Percentiles rank a stretch among this genome's conserved stretches.
phyloP scores from a whole-genome alignment of 345 rosid species.

The Clarkia xantiana region DNA sequence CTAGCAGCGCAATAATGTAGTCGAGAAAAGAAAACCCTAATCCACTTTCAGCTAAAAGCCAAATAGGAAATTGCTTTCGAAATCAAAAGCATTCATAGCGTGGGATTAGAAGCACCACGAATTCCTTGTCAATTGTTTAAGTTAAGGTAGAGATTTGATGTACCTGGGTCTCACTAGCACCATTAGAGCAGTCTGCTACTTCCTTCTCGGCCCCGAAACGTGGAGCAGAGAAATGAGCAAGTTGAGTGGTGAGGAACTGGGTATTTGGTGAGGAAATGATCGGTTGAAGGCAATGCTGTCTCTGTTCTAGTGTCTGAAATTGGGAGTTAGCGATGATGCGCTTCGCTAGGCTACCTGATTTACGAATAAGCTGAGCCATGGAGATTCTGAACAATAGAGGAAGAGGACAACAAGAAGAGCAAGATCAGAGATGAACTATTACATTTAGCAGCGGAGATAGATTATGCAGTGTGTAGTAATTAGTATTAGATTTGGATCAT shows the following conservation, averaged over 20 bases:
- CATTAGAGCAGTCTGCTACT: neutral
- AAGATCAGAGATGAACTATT: too few species aligned
- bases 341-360: neutral
- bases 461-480: too few species aligned
- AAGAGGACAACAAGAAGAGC: too few species aligned
- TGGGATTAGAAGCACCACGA: neutral
- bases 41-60: too few species aligned
- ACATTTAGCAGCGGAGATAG: too few species aligned
- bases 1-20: too few species aligned
- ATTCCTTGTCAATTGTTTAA: neutral
- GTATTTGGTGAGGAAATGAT: neutral
- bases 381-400: too few species aligned
- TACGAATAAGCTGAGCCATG: constrained; percentile 2
- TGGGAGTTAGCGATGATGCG: neutral
- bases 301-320: neutral
- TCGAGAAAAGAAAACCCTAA: too few species aligned
- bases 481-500: too few species aligned
- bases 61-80: too few species aligned
- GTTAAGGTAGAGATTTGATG: neutral
- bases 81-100: too few species aligned
- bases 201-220: constrained; percentile 19
- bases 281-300: neutral
- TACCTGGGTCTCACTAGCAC: constrained; percentile 11
- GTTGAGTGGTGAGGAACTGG: constrained; percentile 7
- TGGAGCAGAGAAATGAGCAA: constrained; percentile 7